These are phyloP conservation scores for Byssothecium circinans DNA, from an alignment of 2,329 filamentous ascomycete species.

Conservation along the genomic window DNA sequence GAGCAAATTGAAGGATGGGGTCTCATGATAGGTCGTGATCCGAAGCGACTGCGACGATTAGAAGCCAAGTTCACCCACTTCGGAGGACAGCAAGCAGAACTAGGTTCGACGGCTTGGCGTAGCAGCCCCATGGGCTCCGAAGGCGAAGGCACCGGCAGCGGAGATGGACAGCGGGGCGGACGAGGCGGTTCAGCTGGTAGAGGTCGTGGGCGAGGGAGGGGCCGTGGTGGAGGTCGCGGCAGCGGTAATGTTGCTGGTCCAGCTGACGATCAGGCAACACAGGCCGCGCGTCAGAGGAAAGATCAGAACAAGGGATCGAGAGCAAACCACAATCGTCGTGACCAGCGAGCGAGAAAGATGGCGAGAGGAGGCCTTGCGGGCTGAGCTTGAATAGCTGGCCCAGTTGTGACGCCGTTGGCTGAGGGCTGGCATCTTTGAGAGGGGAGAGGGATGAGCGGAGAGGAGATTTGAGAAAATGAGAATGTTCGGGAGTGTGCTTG, in stretches of 20 bases:
- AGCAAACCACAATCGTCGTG: conserved; percentile 84
- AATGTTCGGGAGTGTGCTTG: too few relatives aligned
- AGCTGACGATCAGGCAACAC: conserved; percentile 69
- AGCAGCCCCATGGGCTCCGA: conserved; percentile 58
- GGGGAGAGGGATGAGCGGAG: too few relatives aligned
- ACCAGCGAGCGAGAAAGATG: conserved; percentile 66
- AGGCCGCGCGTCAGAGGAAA: conserved; percentile 71
- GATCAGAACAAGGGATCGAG: conserved; percentile 79
- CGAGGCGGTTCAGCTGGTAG: conserved; percentile 45
- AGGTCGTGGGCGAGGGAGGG: conserved; percentile 41
- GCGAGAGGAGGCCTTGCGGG: conserved; percentile 57
- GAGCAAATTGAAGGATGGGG: conserved; percentile 95
- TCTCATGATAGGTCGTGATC: conserved; percentile 77
- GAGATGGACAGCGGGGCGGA: conserved; percentile 52
- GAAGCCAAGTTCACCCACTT: conserved; percentile 71
- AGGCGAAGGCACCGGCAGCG: conserved; percentile 46
- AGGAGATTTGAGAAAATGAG: too few relatives aligned
- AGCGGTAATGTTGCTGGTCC: conserved; percentile 63
- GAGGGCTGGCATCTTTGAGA: too few relatives aligned
- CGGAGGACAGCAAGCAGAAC: conserved; percentile 64
- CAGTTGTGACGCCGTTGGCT: too few relatives aligned
- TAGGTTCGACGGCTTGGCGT: conserved; percentile 66
- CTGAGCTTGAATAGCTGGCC: conserved; percentile 25
- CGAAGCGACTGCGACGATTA: conserved; percentile 67
- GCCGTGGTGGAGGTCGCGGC: conserved; percentile 31